Evolutionary conservation across 306 rosid species (phyloP), one percentile per base, ranked within the genome.

Genomic region (Begonia masoniana): DNA sequence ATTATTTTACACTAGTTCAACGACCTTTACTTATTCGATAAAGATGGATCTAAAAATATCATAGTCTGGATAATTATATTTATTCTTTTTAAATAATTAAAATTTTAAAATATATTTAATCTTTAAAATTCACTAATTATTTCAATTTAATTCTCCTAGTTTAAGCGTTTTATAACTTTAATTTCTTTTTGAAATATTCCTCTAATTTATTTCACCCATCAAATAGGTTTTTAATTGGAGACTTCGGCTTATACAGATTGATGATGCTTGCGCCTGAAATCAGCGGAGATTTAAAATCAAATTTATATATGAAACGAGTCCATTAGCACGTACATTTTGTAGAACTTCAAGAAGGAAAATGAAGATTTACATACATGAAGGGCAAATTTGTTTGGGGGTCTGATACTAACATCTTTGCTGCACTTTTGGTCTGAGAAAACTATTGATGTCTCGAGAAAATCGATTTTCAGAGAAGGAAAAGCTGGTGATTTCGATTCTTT

Each of bases 251-350:
- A 78, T 52, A 43, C 94, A 78, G 47, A 49, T 39, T 35, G 86
- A 78, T 35, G 86, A 78, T 41, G 85, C 65, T 56, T 80, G 81
- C 21, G 76, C 83, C 88, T 87, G 60, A 72, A 68, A 66, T 12
- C 54, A 45, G 41, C 26, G 58, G 8, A 31, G 5, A 45, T 21
- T 23, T 10, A 35, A 13, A 36, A 57, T 54, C 51, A n/a, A n/a
- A n/a, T n/a, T n/a, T n/a, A n/a, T n/a, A n/a, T n/a, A n/a, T n/a
- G n/a, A 51, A 15, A 13, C 12, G 13, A 24, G 24, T 21, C 24
- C 4, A 2, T 21, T 21, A 21, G 24, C 24, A 21, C 24, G 3
- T 4, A 19, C 10, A 69, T 60, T 26, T n/a, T 26, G 35, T 17
- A 10, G 50, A 12, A 48, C 42, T 31, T 23, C 16, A 19, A 39